A percentile compares a stretch with the other conserved stretches of the same genome.
Conservation (phyloP, 2,329 filamentous ascomycete genomes). For the Emericellopsis cladophorae region DNA sequence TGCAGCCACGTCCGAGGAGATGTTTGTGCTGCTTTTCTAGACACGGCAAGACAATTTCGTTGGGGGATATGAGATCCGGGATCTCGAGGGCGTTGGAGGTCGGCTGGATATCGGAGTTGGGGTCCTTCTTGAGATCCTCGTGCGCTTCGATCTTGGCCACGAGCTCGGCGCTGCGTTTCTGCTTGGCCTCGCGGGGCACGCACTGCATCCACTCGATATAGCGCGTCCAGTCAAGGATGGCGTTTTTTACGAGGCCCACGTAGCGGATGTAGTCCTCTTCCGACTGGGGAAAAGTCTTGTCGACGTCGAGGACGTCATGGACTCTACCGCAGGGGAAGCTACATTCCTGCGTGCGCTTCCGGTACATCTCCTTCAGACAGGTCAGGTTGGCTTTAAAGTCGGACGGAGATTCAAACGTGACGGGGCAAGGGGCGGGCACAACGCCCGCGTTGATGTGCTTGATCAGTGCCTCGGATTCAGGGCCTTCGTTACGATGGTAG, state of each 20-base stretch:
- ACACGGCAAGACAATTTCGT: neutral
- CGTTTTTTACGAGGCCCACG: conserved; percentile 6
- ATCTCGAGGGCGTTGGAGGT: neutral
- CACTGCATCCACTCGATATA: conserved; percentile 11
- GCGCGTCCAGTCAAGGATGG: conserved; percentile 11
- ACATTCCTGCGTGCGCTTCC: too few species aligned
- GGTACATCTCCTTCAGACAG: too few species aligned
- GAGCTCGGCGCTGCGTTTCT: neutral
- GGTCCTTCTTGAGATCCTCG: neutral
- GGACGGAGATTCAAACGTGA: too few species aligned
- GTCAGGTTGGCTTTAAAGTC: too few species aligned
- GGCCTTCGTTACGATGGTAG: neutral
- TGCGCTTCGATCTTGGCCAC: neutral
- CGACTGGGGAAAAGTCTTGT: conserved; percentile 1
- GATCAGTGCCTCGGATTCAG: neutral
- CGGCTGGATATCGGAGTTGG: neutral
- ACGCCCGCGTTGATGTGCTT: neutral
- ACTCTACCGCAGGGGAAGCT: neutral
- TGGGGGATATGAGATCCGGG: neutral
- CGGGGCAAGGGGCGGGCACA: neutral
- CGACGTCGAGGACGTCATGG: neutral
- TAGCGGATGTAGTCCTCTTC: neutral
- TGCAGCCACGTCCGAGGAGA: conserved; percentile 1
- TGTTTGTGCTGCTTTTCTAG: conserved; percentile 3
- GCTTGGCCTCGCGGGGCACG: conserved; percentile 1